phyloP scores from a whole-genome alignment of 2,329 filamentous ascomycete genomes.

The Pseudogymnoascus sp. region DNA sequence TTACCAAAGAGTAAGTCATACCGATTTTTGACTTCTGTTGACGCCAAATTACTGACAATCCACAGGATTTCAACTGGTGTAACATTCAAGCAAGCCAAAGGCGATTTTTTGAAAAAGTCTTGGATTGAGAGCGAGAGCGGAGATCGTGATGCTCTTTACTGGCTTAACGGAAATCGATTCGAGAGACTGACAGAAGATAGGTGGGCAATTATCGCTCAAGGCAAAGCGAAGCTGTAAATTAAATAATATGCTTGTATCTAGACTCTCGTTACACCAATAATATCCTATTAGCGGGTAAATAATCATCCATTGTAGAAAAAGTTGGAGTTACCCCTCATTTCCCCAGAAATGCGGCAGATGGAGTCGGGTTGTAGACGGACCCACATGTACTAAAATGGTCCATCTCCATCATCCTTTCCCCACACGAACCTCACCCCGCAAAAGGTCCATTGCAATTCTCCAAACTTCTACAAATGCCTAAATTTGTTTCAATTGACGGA shows the following conservation, averaged over 20 bases:
- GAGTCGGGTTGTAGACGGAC: background rate
- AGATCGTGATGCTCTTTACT: constrained; percentile 33
- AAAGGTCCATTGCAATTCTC: background rate
- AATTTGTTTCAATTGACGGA: background rate
- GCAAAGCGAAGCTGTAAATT: constrained; percentile 34
- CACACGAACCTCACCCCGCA: constrained; percentile 1
- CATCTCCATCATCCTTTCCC: background rate
- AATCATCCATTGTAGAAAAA: background rate
- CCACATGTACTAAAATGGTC: background rate
- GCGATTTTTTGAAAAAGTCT: constrained; percentile 33
- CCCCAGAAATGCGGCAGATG: background rate
- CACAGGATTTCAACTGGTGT: constrained; percentile 34
- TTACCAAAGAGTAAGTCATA: constrained; percentile 34
- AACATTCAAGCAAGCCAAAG: constrained; percentile 43
- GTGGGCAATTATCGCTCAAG: constrained; percentile 35
- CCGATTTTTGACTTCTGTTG: background rate
- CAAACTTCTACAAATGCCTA: background rate
- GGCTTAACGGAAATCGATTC: constrained; percentile 34
- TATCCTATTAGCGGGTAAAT: background rate
- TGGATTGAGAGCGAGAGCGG: constrained; percentile 30
- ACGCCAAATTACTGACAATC: background rate
- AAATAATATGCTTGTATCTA: background rate
- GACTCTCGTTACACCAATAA: background rate
- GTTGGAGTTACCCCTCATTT: background rate
- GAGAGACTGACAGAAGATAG: constrained; percentile 29